A percentile compares a stretch with the other conserved stretches of the same genome.
These are phyloP conservation scores for Rhizopus delemar DNA, from an alignment of 371 early-diverging fungal species.

Conservation along the genomic window DNA sequence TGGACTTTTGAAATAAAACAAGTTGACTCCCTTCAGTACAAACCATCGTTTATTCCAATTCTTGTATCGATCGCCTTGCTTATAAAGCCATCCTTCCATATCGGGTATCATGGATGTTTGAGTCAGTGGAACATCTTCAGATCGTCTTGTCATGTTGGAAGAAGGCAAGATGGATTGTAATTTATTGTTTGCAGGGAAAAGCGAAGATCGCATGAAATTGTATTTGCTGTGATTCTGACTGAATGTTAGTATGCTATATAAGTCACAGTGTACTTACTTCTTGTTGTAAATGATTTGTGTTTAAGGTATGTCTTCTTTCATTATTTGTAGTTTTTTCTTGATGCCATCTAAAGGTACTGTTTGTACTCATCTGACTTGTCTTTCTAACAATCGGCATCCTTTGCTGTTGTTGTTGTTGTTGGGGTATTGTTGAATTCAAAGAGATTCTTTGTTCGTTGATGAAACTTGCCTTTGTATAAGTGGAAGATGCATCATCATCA, in stretches of 20 bases:
- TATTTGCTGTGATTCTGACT: constrained; percentile 7
- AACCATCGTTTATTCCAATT: constrained; percentile 74
- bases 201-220: constrained; percentile 24
- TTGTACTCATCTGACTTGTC: background rate
- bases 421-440: no score
- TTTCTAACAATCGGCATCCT: background rate
- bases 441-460: background rate
- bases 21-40: constrained; percentile 60
- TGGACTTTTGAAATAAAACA: constrained; percentile 66
- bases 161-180: constrained; percentile 11
- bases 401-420: background rate
- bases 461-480: constrained; percentile 16
- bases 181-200: constrained; percentile 4
- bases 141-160: background rate
- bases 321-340: background rate
- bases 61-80: constrained; percentile 65
- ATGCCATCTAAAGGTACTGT: background rate
- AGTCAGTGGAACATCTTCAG: background rate
- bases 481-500: constrained; percentile 38
- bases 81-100: constrained; percentile 68
- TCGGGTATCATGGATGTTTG: constrained; percentile 58
- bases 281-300: constrained; percentile 1
- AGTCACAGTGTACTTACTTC: background rate
- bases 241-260: no score
- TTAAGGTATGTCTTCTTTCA: background rate